Evolutionary conservation across 352 stramenopile species (phyloP).

Genomic region (Globisporangium sylvaticum): DNA sequence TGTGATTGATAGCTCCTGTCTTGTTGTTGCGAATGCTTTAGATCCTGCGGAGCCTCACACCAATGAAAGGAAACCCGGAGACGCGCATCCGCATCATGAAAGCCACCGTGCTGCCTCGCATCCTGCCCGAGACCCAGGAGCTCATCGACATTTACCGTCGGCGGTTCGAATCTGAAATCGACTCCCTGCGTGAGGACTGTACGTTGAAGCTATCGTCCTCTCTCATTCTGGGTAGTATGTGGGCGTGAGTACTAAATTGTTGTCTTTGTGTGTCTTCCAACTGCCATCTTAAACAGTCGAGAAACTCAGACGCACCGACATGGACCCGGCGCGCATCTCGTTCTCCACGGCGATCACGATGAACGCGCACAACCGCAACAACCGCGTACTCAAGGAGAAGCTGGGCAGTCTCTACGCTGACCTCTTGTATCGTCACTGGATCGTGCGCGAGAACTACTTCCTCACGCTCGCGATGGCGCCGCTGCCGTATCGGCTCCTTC

Average conservation of each 20-base stretch:
- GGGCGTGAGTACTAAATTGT: background rate
- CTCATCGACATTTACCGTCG: constrained; percentile 43
- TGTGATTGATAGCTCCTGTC: background rate
- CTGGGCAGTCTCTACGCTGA: constrained; percentile 51
- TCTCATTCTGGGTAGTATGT: background rate
- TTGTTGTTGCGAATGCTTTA: constrained; percentile 5
- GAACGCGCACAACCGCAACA: constrained; percentile 67
- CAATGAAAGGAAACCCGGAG: constrained; percentile 20
- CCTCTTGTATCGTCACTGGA: constrained; percentile 31
- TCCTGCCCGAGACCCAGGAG: constrained; percentile 47
- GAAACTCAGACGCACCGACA: constrained; percentile 27
- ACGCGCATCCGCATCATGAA: constrained; percentile 55
- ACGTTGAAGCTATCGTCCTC: constrained; percentile 10
- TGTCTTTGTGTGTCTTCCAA: background rate
- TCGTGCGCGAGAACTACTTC: constrained; percentile 38
- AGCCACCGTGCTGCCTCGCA: constrained; percentile 56
- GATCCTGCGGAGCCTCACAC: constrained; percentile 24
- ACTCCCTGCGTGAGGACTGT: constrained; percentile 33
- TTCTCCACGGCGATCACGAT: constrained; percentile 58
- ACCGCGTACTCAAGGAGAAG: constrained; percentile 50
- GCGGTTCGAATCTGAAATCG: constrained; percentile 41
- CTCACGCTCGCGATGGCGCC: constrained; percentile 46
- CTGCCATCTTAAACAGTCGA: constrained; percentile 18
- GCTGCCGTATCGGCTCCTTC: constrained; percentile 25
- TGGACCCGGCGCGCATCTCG: constrained; percentile 51